A percentile compares a stretch with the other conserved stretches of the same genome.
These are phyloP conservation scores for Lachnellula willkommii DNA, from an alignment of 2,329 filamentous ascomycete genomes.

Conservation along the genomic window DNA sequence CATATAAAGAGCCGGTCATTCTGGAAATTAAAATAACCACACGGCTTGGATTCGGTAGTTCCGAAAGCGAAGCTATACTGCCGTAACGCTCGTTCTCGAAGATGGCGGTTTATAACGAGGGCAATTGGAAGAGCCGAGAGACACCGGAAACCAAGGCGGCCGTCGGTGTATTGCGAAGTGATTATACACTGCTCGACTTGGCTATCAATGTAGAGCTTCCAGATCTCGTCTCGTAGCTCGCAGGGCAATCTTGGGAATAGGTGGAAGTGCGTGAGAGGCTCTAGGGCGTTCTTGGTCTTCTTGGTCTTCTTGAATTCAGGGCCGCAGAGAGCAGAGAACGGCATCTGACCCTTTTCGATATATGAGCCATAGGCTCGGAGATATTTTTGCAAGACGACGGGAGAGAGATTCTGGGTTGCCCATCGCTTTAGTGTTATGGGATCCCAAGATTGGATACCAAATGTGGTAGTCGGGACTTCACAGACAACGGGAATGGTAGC, in stretches of 20 bases:
- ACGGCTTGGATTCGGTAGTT: neutral
- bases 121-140: neutral
- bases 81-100: neutral
- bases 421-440: neutral
- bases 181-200: neutral
- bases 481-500: neutral
- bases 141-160: neutral
- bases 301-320: neutral
- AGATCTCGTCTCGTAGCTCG: conserved; percentile 7
- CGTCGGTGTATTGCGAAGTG: neutral
- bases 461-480: neutral
- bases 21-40: conserved; percentile 9
- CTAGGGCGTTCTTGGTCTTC: neutral
- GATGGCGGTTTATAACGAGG: neutral
- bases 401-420: conserved; percentile 1
- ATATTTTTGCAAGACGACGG: neutral
- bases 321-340: neutral
- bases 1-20: conserved; percentile 14
- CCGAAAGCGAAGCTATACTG: neutral
- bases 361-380: neutral
- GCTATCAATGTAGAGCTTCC: neutral
- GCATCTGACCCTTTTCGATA: neutral
- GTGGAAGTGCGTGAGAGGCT: neutral
- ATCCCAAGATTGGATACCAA: conserved; percentile 1
- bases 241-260: conserved; percentile 1